Evolutionary conservation across 1,139 yeast genomes (phyloP).

Genomic region (Blastobotrys elegans): DNA sequence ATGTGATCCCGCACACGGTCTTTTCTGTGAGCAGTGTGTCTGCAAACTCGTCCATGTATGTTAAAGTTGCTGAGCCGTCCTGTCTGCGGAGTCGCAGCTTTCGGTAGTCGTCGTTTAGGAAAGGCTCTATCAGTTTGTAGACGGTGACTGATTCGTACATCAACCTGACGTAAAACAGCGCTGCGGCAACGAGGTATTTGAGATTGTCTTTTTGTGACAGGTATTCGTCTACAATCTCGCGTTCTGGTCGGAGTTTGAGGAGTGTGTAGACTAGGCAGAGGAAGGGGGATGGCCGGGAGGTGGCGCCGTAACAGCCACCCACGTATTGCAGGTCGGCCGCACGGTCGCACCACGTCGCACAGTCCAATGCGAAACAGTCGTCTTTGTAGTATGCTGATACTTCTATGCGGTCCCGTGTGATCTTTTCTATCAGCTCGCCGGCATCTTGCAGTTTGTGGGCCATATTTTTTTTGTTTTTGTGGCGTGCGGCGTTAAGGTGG

Average conservation of each 20-base stretch:
- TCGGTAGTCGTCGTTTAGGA: constrained; percentile 48
- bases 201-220: constrained; percentile 50
- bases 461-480: background rate
- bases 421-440: constrained; percentile 50
- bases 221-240: constrained; percentile 49
- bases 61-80: constrained; percentile 32
- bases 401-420: constrained; percentile 60
- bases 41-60: constrained; percentile 55
- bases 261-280: constrained; percentile 59
- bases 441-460: no score
- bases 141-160: constrained; percentile 44
- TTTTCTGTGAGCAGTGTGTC: constrained; percentile 48
- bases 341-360: constrained; percentile 47
- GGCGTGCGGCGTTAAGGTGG: no score
- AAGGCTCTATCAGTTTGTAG: constrained; percentile 47
- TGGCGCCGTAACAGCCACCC: constrained; percentile 46
- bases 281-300: constrained; percentile 56
- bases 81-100: constrained; percentile 40
- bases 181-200: constrained; percentile 61
- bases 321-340: constrained; percentile 38
- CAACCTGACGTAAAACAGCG: constrained; percentile 54
- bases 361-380: constrained; percentile 53
- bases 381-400: constrained; percentile 69
- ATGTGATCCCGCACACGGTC: constrained; percentile 52
- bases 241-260: constrained; percentile 56